phyloP scores from a whole-genome alignment of 306 rosid genomes.

The Dryas drummondii region DNA sequence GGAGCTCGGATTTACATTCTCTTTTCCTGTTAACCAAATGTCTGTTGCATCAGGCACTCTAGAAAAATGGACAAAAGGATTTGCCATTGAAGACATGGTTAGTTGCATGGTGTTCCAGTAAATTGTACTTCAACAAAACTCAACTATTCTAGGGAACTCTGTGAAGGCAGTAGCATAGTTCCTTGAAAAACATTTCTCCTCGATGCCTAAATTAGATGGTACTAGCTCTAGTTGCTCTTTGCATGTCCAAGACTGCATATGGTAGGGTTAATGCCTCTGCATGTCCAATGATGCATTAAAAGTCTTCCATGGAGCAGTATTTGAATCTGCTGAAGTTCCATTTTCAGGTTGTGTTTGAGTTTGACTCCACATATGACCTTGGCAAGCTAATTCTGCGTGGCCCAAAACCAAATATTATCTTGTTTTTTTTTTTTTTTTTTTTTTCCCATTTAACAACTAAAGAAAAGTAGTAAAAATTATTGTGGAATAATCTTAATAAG shows the following conservation, averaged over 20 bases:
- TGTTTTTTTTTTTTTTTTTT: neutral
- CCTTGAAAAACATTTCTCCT: neutral
- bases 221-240: neutral
- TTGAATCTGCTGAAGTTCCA: neutral
- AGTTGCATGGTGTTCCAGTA: slow-evolving; percentile 38
- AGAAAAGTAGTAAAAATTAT: neutral
- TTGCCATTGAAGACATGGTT: slow-evolving; percentile 69
- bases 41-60: slow-evolving; percentile 75
- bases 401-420: neutral
- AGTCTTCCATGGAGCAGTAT: neutral
- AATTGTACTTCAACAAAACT: slow-evolving; percentile 18
- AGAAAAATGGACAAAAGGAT: slow-evolving; percentile 93
- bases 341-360: slow-evolving; percentile 9
- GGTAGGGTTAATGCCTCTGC: neutral
- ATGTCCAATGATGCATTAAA: neutral
- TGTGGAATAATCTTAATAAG: neutral
- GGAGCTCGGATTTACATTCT: slow-evolving; percentile 92
- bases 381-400: neutral
- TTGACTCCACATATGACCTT: neutral
- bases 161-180: slow-evolving; percentile 13
- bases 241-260: no score
- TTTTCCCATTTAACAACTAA: neutral
- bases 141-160: slow-evolving; percentile 7
- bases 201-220: slow-evolving; percentile 18
- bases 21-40: slow-evolving; percentile 83